These are phyloP conservation scores for Botrytis byssoidea DNA, from an alignment of 2,329 filamentous ascomycete species.

Conservation along the genomic window DNA sequence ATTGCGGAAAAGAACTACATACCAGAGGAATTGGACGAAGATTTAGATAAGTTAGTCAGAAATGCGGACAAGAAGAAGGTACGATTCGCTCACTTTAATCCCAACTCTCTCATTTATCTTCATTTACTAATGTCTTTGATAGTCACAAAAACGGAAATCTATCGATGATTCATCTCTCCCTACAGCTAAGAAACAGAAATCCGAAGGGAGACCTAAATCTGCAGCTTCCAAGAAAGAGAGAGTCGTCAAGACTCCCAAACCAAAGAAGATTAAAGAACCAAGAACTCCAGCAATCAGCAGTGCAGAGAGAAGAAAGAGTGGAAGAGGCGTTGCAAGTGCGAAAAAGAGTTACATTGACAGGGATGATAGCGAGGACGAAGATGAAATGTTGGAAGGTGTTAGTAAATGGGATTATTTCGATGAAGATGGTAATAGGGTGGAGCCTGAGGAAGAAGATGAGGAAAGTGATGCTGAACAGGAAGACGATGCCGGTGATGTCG, in stretches of 20 bases:
- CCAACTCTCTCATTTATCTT: neutral
- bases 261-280: constrained; percentile 31
- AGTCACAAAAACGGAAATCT: constrained; percentile 36
- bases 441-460: constrained; percentile 30
- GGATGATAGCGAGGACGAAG: constrained; percentile 44
- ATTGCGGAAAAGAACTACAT: constrained; percentile 86
- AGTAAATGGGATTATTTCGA: constrained; percentile 42
- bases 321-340: constrained; percentile 41
- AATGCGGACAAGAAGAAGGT: constrained; percentile 61
- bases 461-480: constrained; percentile 25
- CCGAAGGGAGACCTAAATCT: constrained; percentile 27
- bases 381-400: constrained; percentile 42
- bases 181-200: constrained; percentile 30
- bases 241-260: constrained; percentile 32
- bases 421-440: constrained; percentile 40
- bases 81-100: constrained; percentile 29
- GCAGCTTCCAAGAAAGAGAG: constrained; percentile 36
- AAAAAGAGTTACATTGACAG: constrained; percentile 41
- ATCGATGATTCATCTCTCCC: constrained; percentile 32
- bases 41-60: constrained; percentile 64
- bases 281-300: constrained; percentile 28
- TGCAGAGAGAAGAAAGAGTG: constrained; percentile 40
- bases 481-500: neutral
- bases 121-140: constrained; percentile 19
- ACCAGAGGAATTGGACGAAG: constrained; percentile 69